Percentiles rank a stretch among this genome's conserved stretches.
phyloP scores from a whole-genome alignment of 306 rosid species.

The Pyrus betulifolia region DNA sequence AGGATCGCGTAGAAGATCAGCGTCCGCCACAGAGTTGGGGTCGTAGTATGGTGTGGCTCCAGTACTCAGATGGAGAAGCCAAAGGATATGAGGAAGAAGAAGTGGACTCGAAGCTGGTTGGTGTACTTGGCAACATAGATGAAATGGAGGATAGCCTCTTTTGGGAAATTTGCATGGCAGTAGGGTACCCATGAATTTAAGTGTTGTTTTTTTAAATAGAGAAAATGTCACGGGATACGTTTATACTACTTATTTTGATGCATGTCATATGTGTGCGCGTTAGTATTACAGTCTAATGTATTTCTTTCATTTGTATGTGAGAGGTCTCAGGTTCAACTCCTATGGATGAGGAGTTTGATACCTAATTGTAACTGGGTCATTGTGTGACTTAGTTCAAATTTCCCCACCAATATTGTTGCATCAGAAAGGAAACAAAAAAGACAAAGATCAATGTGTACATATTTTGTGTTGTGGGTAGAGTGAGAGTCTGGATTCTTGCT shows the following conservation, averaged over 20 bases:
- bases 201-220: not conserved
- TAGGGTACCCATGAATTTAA: conserved; percentile 34
- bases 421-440: too few relatives aligned
- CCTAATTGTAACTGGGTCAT: too few relatives aligned
- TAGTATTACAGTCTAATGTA: too few relatives aligned
- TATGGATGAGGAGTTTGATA: too few relatives aligned
- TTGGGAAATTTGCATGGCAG: conserved; percentile 54
- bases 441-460: too few relatives aligned
- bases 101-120: conserved; percentile 12
- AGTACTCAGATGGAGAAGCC: not conserved
- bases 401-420: too few relatives aligned
- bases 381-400: too few relatives aligned
- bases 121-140: conserved; percentile 6
- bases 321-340: accelerated
- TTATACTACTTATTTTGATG: not conserved
- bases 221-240: not conserved
- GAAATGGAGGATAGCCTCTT: conserved; percentile 45
- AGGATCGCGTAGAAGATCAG: not conserved
- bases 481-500: too few relatives aligned
- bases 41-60: not conserved
- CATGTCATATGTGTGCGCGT: not conserved
- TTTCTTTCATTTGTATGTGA: too few relatives aligned
- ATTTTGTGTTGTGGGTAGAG: too few relatives aligned
- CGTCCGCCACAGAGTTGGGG: not conserved
- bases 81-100: conserved; percentile 10